Evolutionary conservation across 768 basidiomycete species (phyloP).

Genomic region (Lentinula sp.): DNA sequence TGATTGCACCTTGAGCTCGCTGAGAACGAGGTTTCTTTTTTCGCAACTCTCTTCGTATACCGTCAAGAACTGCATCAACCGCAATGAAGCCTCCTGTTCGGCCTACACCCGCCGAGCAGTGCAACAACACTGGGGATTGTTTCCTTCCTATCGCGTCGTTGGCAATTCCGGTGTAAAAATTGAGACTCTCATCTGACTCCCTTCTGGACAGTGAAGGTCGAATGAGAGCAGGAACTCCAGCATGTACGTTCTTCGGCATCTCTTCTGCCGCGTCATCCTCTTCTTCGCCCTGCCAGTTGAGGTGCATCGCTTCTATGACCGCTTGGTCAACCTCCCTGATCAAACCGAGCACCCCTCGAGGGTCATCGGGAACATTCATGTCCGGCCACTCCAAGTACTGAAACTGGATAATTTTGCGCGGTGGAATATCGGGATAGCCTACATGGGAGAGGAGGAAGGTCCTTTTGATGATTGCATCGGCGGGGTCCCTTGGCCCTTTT

Average conservation of each 20-base stretch:
- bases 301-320: conserved; percentile 21
- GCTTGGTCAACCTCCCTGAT: conserved; percentile 62
- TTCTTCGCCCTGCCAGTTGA: not conserved
- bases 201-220: not conserved
- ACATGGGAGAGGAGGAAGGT: conserved; percentile 65
- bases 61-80: conserved; percentile 81
- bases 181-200: conserved; percentile 23
- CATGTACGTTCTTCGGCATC: not conserved
- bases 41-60: conserved; percentile 53
- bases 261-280: not conserved
- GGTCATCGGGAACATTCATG: conserved; percentile 88
- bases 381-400: conserved; percentile 97
- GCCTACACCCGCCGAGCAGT: conserved; percentile 94
- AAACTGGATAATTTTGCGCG: conserved; percentile 74
- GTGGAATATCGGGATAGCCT: conserved; percentile 49
- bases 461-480: conserved; percentile 39
- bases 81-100: conserved; percentile 93
- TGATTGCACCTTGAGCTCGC: not conserved
- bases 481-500: not conserved
- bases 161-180: conserved; percentile 50
- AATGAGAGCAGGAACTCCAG: not conserved
- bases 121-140: conserved; percentile 64
- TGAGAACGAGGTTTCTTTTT: conserved; percentile 5
- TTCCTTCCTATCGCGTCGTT: conserved; percentile 37
- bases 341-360: conserved; percentile 66